These are phyloP conservation scores for Colletotrichum truncatum DNA, from an alignment of 2,329 filamentous ascomycete species.

Conservation along the genomic window DNA sequence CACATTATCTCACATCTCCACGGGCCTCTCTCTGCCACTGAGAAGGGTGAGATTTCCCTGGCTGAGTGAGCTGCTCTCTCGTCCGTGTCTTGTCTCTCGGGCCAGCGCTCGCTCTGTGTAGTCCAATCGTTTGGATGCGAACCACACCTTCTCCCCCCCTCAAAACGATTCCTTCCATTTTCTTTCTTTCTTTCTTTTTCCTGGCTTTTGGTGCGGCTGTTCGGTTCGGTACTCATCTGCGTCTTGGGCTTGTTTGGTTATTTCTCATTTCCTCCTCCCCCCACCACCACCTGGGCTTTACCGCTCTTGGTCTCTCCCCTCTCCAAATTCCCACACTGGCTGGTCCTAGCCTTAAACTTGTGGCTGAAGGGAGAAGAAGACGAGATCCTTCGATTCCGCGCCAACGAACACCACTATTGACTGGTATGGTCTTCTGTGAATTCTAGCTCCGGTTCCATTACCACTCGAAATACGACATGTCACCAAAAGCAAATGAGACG, in stretches of 20 bases:
- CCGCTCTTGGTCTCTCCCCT: neutral
- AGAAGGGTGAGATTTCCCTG: neutral
- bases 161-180: too few species aligned
- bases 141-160: too few species aligned
- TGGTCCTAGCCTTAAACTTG: neutral
- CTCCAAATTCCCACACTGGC: neutral
- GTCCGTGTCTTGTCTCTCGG: neutral
- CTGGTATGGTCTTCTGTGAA: neutral
- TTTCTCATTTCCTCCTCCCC: too few species aligned
- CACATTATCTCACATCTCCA: slow-evolving; percentile 4
- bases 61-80: neutral
- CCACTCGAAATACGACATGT: too few species aligned
- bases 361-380: neutral
- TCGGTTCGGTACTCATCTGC: neutral
- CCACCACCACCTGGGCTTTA: too few species aligned
- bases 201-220: neutral
- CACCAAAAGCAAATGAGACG: neutral
- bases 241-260: too few species aligned
- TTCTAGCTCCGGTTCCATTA: neutral
- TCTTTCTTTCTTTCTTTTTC: neutral
- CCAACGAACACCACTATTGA: neutral
- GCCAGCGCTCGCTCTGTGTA: too few species aligned
- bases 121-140: too few species aligned
- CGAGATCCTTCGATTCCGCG: neutral
- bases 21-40: neutral